phyloP scores from a whole-genome alignment of 768 basidiomycete genomes.

The Russula compacta region DNA sequence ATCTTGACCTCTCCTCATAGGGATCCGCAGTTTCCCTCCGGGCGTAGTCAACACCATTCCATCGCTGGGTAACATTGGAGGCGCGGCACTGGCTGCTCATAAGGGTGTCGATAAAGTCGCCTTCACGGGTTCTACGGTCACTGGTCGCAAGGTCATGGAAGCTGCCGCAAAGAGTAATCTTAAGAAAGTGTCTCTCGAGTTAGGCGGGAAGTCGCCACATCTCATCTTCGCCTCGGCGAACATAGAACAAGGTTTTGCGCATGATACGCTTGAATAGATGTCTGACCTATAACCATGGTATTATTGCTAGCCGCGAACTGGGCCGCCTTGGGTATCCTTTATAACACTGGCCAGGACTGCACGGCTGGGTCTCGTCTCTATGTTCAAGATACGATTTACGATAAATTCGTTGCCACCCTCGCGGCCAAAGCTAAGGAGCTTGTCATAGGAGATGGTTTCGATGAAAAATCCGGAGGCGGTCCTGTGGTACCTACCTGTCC shows the following conservation, averaged over 20 bases:
- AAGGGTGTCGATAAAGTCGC: slow-evolving; percentile 88
- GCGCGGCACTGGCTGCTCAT: slow-evolving; percentile 77
- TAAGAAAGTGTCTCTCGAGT: slow-evolving; percentile 93
- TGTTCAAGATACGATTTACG: slow-evolving; percentile 81
- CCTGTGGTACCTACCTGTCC: slow-evolving; percentile 54
- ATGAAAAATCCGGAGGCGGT: slow-evolving; percentile 64
- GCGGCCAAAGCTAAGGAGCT: slow-evolving; percentile 58
- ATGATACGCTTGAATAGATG: neutral
- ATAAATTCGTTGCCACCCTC: slow-evolving; percentile 65
- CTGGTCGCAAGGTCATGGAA: slow-evolving; percentile 84
- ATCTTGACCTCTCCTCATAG: slow-evolving; percentile 3
- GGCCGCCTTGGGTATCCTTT: slow-evolving; percentile 79
- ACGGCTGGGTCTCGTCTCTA: slow-evolving; percentile 87
- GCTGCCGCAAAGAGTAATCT: slow-evolving; percentile 90
- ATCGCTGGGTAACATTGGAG: slow-evolving; percentile 73
- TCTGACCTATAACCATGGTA: slow-evolving; percentile 1
- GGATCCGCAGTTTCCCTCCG: slow-evolving; percentile 60
- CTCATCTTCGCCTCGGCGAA: slow-evolving; percentile 88
- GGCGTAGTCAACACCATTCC: slow-evolving; percentile 88
- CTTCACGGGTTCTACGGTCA: slow-evolving; percentile 87
- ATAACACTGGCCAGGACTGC: slow-evolving; percentile 90
- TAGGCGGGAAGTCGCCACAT: slow-evolving; percentile 89
- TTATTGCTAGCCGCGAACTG: slow-evolving; percentile 59
- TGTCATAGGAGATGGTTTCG: slow-evolving; percentile 74
- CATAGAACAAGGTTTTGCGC: slow-evolving; percentile 62